phyloP scores from a whole-genome alignment of 768 basidiomycete genomes.

The Panaeolus papilionaceus region DNA sequence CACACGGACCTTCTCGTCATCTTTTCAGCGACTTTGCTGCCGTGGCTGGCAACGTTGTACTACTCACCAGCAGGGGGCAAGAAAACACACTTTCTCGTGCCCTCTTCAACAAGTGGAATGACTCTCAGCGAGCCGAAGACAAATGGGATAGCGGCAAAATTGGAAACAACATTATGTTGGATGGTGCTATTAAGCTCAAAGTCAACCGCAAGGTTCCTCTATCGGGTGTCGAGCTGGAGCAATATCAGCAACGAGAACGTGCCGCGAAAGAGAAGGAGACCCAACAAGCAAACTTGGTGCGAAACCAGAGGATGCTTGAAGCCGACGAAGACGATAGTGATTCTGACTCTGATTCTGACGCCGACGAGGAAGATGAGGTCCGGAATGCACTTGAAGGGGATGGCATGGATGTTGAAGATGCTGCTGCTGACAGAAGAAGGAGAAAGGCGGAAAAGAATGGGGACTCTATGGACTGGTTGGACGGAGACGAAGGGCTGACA shows the following conservation, averaged over 20 bases:
- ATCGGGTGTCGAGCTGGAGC: slow-evolving; percentile 87
- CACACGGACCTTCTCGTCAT: slow-evolving; percentile 88
- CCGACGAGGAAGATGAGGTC: slow-evolving; percentile 69
- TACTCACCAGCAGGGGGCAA: slow-evolving; percentile 82
- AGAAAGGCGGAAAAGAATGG: slow-evolving; percentile 54
- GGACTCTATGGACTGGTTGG: slow-evolving; percentile 73
- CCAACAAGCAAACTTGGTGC: slow-evolving; percentile 81
- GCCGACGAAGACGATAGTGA: slow-evolving; percentile 92
- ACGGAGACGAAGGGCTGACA: slow-evolving; percentile 77
- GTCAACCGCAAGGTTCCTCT: slow-evolving; percentile 91
- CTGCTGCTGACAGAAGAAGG: slow-evolving; percentile 25
- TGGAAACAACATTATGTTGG: slow-evolving; percentile 85
- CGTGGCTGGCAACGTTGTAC: slow-evolving; percentile 82
- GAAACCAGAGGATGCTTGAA: slow-evolving; percentile 89
- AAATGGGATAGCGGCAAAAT: slow-evolving; percentile 93
- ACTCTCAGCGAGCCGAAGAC: slow-evolving; percentile 75
- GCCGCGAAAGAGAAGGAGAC: slow-evolving; percentile 82
- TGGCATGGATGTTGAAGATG: slow-evolving; percentile 45
- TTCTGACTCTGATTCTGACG: slow-evolving; percentile 74
- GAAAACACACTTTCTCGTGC: slow-evolving; percentile 80
- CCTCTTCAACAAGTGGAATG: slow-evolving; percentile 89
- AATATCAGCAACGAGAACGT: slow-evolving; percentile 76
- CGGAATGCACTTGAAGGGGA: slow-evolving; percentile 60
- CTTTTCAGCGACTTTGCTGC: slow-evolving; percentile 89
- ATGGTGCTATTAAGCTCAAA: slow-evolving; percentile 68